A percentile compares a stretch with the other conserved stretches of the same genome.
Conservation (phyloP, 2,329 filamentous ascomycete species). For the Cladosporium phlei region DNA sequence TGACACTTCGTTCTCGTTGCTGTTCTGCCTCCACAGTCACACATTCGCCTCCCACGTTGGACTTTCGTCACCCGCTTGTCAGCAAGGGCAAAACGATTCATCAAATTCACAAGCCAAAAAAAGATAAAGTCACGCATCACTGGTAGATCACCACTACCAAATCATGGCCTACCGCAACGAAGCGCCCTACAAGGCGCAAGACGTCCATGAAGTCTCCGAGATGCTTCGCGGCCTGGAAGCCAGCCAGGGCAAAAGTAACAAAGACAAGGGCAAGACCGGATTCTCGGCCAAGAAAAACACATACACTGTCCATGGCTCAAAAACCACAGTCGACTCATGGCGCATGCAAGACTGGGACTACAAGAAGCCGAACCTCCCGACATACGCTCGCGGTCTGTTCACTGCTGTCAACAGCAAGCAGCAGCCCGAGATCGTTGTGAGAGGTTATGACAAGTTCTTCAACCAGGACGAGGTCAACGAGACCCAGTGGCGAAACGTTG, state of each 20-base stretch:
- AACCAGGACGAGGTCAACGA: constrained; percentile 77
- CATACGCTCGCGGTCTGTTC: constrained; percentile 89
- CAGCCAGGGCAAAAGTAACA: constrained; percentile 44
- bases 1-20: too few species aligned
- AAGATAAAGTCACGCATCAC: neutral
- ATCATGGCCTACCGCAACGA: constrained; percentile 50
- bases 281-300: constrained; percentile 78
- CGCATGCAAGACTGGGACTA: constrained; percentile 93
- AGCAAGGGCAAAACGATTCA: constrained; percentile 7
- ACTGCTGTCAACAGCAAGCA: constrained; percentile 66
- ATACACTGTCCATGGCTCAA: constrained; percentile 63
- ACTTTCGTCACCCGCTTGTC: neutral
- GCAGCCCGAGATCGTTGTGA: constrained; percentile 70
- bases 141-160: neutral
- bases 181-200: constrained; percentile 63
- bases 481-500: constrained; percentile 79
- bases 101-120: neutral
- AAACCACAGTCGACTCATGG: constrained; percentile 81
- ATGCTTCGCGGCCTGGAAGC: constrained; percentile 63
- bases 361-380: constrained; percentile 79
- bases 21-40: neutral
- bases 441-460: constrained; percentile 99
- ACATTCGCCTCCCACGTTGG: neutral
- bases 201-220: constrained; percentile 60
- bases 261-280: constrained; percentile 48